A percentile compares a stretch with the other conserved stretches of the same genome.
Evolutionary conservation across 352 stramenopile genomes (phyloP).

Genomic region (Detonula confervacea): DNA sequence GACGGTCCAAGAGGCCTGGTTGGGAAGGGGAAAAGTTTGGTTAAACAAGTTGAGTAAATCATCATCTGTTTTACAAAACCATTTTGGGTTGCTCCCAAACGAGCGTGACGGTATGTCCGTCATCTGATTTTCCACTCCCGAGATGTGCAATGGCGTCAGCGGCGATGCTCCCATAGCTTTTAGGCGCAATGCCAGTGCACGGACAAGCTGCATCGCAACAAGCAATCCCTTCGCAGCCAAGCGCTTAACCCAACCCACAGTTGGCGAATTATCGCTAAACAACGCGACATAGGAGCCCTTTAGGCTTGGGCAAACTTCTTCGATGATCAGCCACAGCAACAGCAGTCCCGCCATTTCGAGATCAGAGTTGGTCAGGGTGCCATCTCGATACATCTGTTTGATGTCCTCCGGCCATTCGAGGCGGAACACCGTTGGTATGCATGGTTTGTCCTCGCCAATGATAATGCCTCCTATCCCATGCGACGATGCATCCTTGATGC

Average conservation of each 20-base stretch:
- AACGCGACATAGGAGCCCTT: too few relatives aligned
- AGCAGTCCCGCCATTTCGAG: not conserved
- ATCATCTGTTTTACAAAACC: too few relatives aligned
- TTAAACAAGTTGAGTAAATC: too few relatives aligned
- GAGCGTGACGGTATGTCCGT: constrained; percentile 13
- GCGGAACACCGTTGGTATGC: too few relatives aligned
- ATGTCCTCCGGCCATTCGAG: too few relatives aligned
- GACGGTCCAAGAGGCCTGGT: constrained; percentile 23
- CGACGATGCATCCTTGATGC: too few relatives aligned
- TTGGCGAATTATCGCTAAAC: constrained; percentile 26
- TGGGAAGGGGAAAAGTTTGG: constrained; percentile 18
- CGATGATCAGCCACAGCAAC: too few relatives aligned
- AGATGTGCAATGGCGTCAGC: not conserved
- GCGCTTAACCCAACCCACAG: constrained; percentile 5
- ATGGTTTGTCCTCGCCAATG: too few relatives aligned
- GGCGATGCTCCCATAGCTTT: too few relatives aligned
- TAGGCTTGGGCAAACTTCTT: too few relatives aligned
- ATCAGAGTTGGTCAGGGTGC: constrained; percentile 3
- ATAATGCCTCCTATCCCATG: too few relatives aligned
- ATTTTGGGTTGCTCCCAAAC: not conserved
- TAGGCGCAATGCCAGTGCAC: not conserved
- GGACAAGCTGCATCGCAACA: too few relatives aligned
- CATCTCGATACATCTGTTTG: not conserved
- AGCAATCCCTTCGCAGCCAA: constrained; percentile 14
- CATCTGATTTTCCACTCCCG: constrained; percentile 16